A percentile compares a stretch with the other conserved stretches of the same genome.
phyloP scores from a whole-genome alignment of 192 early-diverging fungal species.

The Pilaira anomala region DNA sequence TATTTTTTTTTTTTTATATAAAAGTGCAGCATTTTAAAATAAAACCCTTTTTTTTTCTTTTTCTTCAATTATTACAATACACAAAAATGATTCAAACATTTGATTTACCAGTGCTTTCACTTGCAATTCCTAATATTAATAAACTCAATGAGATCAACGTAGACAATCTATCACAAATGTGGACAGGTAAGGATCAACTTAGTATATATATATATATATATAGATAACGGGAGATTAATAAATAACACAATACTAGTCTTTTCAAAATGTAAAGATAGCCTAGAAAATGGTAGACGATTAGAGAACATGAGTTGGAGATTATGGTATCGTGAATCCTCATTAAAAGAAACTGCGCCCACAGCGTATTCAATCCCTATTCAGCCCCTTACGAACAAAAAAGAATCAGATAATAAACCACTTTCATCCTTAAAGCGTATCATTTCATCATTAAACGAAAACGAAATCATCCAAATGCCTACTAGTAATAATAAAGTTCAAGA shows the following conservation, averaged over 20 bases:
- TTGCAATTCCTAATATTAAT: slow-evolving; percentile 22
- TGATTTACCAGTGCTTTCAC: slow-evolving; percentile 18
- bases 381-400: background rate
- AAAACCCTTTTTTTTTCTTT: too few relatives aligned
- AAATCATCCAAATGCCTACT: background rate
- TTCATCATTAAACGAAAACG: background rate
- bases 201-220: background rate
- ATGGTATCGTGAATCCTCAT: slow-evolving; percentile 34
- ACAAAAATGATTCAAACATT: slow-evolving; percentile 3
- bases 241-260: slow-evolving; percentile 20
- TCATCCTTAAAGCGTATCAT: background rate
- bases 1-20: too few relatives aligned
- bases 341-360: background rate
- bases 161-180: slow-evolving; percentile 23
- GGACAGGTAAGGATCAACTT: slow-evolving; percentile 17
- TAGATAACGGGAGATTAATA: background rate
- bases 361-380: background rate
- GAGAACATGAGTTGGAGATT: slow-evolving; percentile 35
- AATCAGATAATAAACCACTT: background rate
- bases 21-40: too few relatives aligned
- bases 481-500: background rate
- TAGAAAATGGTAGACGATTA: slow-evolving; percentile 31
- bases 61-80: too few relatives aligned
- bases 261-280: slow-evolving; percentile 32
- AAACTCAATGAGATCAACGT: slow-evolving; percentile 9